These are phyloP conservation scores for Fusarium tricinctum DNA, from an alignment of 2,329 filamentous ascomycete genomes.

Conservation along the genomic window DNA sequence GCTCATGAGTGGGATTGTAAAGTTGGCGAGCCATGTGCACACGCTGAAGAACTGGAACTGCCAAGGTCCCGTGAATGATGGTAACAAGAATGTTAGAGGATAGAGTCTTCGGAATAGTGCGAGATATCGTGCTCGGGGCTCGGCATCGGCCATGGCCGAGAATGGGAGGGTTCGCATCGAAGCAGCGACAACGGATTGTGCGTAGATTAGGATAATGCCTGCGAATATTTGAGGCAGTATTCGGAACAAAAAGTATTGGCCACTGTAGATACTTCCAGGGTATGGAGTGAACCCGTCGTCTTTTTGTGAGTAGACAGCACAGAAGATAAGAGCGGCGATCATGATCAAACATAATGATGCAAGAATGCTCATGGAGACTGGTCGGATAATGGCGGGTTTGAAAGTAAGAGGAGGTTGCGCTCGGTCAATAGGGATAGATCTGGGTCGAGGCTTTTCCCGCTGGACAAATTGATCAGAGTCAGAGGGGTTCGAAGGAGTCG, in stretches of 20 bases:
- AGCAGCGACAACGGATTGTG: constrained; percentile 79
- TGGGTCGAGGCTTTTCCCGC: constrained; percentile 51
- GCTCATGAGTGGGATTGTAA: constrained; percentile 85
- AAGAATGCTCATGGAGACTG: constrained; percentile 72
- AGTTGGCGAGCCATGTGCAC: constrained; percentile 81
- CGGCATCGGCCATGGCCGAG: constrained; percentile 77
- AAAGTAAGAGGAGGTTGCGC: constrained; percentile 72
- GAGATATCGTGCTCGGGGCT: constrained; percentile 70
- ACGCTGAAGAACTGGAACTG: constrained; percentile 76
- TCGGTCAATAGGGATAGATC: constrained; percentile 57
- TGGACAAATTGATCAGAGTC: constrained; percentile 30
- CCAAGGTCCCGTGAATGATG: constrained; percentile 71
- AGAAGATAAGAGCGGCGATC: constrained; percentile 79
- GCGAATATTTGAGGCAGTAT: constrained; percentile 86
- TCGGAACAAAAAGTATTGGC: constrained; percentile 86
- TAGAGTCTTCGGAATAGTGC: constrained; percentile 78
- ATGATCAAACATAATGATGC: constrained; percentile 76
- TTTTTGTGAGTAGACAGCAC: constrained; percentile 75
- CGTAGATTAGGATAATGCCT: constrained; percentile 79
- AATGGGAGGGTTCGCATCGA: constrained; percentile 85
- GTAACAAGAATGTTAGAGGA: constrained; percentile 76
- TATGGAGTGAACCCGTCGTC: constrained; percentile 78
- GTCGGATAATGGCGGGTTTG: constrained; percentile 78
- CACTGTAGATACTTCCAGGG: constrained; percentile 74
- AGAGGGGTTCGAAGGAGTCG: constrained; percentile 35